These are phyloP conservation scores for Keqinozyma sinolaborantium DNA, from an alignment of 1,139 yeast genomes.

Conservation along the genomic window DNA sequence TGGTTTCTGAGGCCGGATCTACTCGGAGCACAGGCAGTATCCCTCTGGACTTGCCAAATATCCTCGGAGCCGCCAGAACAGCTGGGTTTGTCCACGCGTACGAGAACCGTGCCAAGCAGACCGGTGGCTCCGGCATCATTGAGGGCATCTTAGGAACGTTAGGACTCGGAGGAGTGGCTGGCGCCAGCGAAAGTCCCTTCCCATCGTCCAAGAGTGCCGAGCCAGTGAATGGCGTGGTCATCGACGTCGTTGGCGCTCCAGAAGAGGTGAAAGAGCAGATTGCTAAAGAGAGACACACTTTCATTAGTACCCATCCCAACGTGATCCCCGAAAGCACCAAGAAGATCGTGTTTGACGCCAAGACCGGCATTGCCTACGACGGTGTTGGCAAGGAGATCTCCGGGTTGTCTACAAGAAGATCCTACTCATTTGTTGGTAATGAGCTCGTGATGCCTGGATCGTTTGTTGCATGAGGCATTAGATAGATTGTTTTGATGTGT, in stretches of 20 bases:
- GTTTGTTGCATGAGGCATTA: conserved; percentile 7
- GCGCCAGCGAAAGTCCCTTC: conserved; percentile 29
- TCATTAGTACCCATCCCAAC: conserved; percentile 9
- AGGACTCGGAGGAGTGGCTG: conserved; percentile 1
- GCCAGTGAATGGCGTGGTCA: conserved; percentile 50
- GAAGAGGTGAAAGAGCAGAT: conserved; percentile 6
- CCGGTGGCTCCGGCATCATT: neutral
- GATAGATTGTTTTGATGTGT: neutral
- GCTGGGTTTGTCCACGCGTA: conserved; percentile 1
- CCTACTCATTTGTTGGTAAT: conserved; percentile 9
- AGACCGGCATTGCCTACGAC: conserved; percentile 23
- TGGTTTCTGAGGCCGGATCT: neutral
- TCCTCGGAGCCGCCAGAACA: conserved; percentile 9
- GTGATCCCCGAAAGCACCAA: conserved; percentile 12
- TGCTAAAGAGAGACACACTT: conserved; percentile 8
- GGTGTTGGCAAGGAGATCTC: conserved; percentile 14
- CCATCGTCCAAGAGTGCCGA: conserved; percentile 85
- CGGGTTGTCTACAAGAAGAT: conserved; percentile 10
- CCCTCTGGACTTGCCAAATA: conserved; percentile 3
- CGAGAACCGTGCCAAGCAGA: neutral
- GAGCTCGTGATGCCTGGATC: conserved; percentile 15
- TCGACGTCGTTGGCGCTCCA: conserved; percentile 15
- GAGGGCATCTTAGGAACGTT: conserved; percentile 1
- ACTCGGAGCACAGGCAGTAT: neutral
- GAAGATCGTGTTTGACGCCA: conserved; percentile 20